phyloP scores from a whole-genome alignment of 2,329 filamentous ascomycete genomes.

The Xylaria sp. region DNA sequence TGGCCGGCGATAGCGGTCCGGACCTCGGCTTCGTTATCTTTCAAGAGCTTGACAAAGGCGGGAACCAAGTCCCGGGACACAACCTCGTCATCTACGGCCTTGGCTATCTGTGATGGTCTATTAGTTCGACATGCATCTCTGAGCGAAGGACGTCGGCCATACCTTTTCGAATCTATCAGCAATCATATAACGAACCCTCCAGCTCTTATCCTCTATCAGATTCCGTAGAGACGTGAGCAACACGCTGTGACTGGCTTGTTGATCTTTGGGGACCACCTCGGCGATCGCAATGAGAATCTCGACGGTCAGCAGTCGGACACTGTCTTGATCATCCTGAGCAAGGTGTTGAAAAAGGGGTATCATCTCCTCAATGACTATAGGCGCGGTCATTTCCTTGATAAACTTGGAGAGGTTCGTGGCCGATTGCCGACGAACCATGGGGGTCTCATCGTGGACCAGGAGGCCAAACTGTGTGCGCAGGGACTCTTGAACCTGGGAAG shows the following conservation, averaged over 20 bases:
- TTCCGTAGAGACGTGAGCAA: conserved; percentile 88
- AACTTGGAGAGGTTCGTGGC: conserved; percentile 98
- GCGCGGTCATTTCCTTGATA: conserved; percentile 93
- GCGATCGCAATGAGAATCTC: conserved; percentile 96
- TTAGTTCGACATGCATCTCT: conserved; percentile 1
- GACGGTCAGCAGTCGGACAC: conserved; percentile 92
- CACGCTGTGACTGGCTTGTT: conserved; percentile 95
- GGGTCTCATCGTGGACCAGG: conserved; percentile 97
- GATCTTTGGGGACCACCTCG: conserved; percentile 96
- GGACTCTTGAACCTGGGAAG: conserved; percentile 86
- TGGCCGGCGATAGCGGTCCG: conserved; percentile 96
- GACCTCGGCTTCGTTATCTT: conserved; percentile 97
- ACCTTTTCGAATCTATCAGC: conserved; percentile 98
- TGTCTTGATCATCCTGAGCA: conserved; percentile 96
- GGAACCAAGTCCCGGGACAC: conserved; percentile 93
- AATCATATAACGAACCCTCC: conserved; percentile 99
- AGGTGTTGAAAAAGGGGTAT: conserved; percentile 98
- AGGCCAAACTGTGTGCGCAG: conserved; percentile 91
- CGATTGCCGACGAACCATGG: conserved; percentile 97
- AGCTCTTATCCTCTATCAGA: conserved; percentile 99
- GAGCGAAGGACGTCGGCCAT: conserved; percentile 32
- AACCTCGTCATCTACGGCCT: conserved; percentile 97
- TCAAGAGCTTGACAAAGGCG: conserved; percentile 95
- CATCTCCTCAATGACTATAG: conserved; percentile 97
- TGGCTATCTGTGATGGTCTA: conserved; percentile 76